Percentiles rank a stretch among this genome's conserved stretches.
Evolutionary conservation across 768 basidiomycete genomes (phyloP).

Genomic region (Mycena leptocephala): DNA sequence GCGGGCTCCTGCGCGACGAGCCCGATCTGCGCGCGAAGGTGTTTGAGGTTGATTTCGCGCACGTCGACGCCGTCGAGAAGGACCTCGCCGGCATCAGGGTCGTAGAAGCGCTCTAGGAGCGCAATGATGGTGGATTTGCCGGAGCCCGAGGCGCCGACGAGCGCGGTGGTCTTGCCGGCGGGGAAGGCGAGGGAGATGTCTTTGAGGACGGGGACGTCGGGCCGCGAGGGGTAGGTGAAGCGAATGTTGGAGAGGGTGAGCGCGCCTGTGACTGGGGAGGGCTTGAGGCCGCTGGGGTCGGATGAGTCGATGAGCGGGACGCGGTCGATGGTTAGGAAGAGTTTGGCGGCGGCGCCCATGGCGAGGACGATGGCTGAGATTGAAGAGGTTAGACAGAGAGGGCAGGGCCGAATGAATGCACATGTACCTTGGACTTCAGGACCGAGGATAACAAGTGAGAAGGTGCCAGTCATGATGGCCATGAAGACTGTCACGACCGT

Average conservation of each 20-base stretch:
- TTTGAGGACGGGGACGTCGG: conserved; percentile 84
- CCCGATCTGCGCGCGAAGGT: conserved; percentile 90
- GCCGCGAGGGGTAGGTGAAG: conserved; percentile 90
- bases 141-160: conserved; percentile 86
- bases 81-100: conserved; percentile 78
- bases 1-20: conserved; percentile 92
- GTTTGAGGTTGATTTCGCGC: conserved; percentile 83
- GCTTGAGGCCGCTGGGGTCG: conserved; percentile 76
- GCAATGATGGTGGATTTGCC: conserved; percentile 85
- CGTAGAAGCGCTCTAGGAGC: conserved; percentile 91
- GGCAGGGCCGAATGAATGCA: not conserved
- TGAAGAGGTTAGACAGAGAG: conserved; percentile 40
- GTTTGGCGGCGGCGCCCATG: conserved; percentile 88
- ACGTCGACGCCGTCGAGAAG: conserved; percentile 84
- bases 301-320: conserved; percentile 90
- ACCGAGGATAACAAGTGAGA: conserved; percentile 87
- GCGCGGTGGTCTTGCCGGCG: conserved; percentile 84
- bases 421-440: conserved; percentile 86
- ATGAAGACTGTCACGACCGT: conserved; percentile 87
- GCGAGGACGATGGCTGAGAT: conserved; percentile 78
- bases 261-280: conserved; percentile 74
- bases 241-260: conserved; percentile 81
- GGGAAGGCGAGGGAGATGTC: conserved; percentile 76
- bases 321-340: conserved; percentile 91
- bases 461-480: conserved; percentile 90